Evolutionary conservation across 2,329 filamentous ascomycete species (phyloP), one percentile per base, ranked within the genome.

Genomic region (Raffaelea deltoideospora): DNA sequence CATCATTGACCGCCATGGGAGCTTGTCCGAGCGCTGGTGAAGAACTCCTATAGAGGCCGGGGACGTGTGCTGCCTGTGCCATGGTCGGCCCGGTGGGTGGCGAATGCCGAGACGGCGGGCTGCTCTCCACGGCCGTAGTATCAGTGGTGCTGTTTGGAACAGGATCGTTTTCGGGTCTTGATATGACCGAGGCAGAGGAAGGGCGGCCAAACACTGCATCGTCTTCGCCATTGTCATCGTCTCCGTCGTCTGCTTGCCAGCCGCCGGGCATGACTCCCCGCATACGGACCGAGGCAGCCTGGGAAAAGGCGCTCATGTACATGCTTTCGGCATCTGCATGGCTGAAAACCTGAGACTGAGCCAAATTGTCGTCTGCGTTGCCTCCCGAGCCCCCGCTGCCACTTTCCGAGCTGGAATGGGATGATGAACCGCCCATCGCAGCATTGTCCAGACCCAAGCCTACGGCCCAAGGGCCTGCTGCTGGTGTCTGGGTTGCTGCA

Each of bases 311-410:
- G 43, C 75, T 88, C 76, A 86, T 78, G 48, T 90, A 92, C 76
- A 92, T 82, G 53, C 84, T 90, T 50, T 84, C 76, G 0, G 81
- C 82, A 43, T 88, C 81, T 42, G 85, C 79, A 40, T 85, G 80
- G 26, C 72, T 84, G 49, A 81, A 88, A 1, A 86, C 50, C 29
- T 72, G 76, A 5, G 83, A 88, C 43, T 71, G 60, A 3, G 68
- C 56, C 17, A 81, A 58, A 41, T 77, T 72, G 24, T 72, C 64
- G 21, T 31, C 28, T 8, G 20, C n/a, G n/a, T n/a, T n/a, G n/a
- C n/a, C n/a, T n/a, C n/a, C n/a, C n/a, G 53, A 52, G 18, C 45
- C 47, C 10, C 51, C 51, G 37, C 51, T 54, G 17, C 45, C 45
- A 10, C 51, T 53, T 38, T 43, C 47, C 15, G 48, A 39, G 14